phyloP scores from a whole-genome alignment of 495 filamentous ascomycete species.

The Tricharina praecox region DNA sequence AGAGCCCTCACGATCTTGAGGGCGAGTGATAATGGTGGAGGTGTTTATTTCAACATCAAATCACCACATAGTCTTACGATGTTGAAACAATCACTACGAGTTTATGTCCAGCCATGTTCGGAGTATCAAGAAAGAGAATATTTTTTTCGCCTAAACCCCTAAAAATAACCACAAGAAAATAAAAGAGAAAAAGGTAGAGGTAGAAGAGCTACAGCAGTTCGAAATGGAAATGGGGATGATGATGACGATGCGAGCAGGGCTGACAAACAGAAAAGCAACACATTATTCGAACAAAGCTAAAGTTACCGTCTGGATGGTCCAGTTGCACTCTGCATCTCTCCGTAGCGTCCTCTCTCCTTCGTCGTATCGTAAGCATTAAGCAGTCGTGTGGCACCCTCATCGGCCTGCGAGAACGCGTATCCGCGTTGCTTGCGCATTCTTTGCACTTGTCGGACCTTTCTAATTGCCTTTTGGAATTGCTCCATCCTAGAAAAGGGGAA shows the following conservation, averaged over 20 bases:
- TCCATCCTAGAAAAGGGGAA: conserved; percentile 54
- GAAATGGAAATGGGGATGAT: no score
- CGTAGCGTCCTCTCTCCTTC: conserved; percentile 72
- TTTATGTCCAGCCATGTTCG: no score
- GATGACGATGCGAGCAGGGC: neutral
- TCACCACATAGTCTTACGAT: no score
- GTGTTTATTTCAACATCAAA: no score
- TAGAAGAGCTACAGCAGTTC: neutral
- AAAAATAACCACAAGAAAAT: no score
- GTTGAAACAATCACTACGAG: no score
- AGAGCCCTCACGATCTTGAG: no score
- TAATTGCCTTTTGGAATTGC: conserved; percentile 98
- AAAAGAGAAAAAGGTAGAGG: neutral
- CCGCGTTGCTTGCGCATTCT: conserved; percentile 98
- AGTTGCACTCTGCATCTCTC: conserved; percentile 69
- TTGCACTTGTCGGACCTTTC: conserved; percentile 95
- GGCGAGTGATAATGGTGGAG: no score
- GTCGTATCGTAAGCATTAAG: conserved; percentile 97
- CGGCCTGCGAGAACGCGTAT: conserved; percentile 94
- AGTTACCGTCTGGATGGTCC: neutral
- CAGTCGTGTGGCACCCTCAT: conserved; percentile 83
- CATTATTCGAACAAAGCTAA: neutral
- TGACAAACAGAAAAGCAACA: neutral
- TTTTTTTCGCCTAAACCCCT: no score
- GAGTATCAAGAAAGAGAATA: no score